These are phyloP conservation scores for Sclerotinia borealis DNA, from an alignment of 2,329 filamentous ascomycete species.

Conservation along the genomic window DNA sequence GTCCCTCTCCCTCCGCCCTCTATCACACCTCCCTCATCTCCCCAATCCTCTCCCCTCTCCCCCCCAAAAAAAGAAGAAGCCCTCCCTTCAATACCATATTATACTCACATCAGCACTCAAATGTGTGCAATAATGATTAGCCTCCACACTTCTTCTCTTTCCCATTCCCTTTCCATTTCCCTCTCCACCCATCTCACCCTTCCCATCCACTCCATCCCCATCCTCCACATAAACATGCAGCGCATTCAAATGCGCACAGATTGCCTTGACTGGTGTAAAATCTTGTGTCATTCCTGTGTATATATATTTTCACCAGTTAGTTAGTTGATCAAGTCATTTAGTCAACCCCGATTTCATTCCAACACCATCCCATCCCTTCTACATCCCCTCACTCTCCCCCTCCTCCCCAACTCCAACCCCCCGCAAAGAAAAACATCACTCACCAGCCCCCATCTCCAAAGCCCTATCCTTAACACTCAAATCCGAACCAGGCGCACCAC, in stretches of 20 bases:
- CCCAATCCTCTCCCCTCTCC: not conserved
- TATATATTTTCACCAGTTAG: too few relatives aligned
- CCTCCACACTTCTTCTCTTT: conserved; percentile 66
- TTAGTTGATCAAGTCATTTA: too few relatives aligned
- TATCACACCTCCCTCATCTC: too few relatives aligned
- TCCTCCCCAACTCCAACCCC: not conserved
- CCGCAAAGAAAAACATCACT: rapidly evolving
- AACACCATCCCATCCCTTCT: too few relatives aligned
- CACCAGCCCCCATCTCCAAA: not conserved
- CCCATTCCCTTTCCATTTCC: too few relatives aligned
- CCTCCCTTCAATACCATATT: too few relatives aligned
- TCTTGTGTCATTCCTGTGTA: conserved; percentile 55
- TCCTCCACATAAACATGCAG: conserved; percentile 65
- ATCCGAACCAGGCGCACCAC: not conserved
- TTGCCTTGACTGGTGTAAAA: conserved; percentile 64
- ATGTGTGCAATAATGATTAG: conserved; percentile 82
- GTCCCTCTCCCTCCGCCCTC: not conserved
- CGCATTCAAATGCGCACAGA: conserved; percentile 77
- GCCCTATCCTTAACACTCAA: not conserved
- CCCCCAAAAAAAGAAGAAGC: conserved; percentile 48
- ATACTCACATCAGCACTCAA: conserved; percentile 65
- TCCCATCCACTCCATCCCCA: too few relatives aligned
- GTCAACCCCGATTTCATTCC: too few relatives aligned
- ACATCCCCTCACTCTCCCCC: too few relatives aligned
- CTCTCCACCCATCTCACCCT: too few relatives aligned